Evolutionary conservation across 352 stramenopile genomes (phyloP).

Genomic region (Pythium rhizo-oryzae): DNA sequence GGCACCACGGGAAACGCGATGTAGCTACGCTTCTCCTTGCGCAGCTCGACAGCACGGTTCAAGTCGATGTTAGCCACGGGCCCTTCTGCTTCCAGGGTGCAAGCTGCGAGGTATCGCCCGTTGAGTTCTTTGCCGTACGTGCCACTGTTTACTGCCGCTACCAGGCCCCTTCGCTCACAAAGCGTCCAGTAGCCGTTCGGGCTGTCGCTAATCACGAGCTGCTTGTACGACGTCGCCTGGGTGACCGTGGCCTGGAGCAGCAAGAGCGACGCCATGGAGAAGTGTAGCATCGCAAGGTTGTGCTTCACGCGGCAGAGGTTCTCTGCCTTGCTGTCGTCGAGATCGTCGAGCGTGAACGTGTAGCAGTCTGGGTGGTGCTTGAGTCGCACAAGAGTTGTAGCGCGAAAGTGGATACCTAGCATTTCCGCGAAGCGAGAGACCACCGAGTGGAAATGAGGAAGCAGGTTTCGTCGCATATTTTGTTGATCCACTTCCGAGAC

Average conservation of each 20-base stretch:
- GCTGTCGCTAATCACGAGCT: slow-evolving; percentile 64
- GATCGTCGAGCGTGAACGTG: slow-evolving; percentile 77
- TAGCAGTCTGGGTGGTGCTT: slow-evolving; percentile 62
- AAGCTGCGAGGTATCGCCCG: slow-evolving; percentile 63
- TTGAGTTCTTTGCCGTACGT: slow-evolving; percentile 42
- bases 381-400: slow-evolving; percentile 46
- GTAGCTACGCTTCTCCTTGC: slow-evolving; percentile 59
- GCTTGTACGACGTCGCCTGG: slow-evolving; percentile 81
- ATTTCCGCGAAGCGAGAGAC: slow-evolving; percentile 54
- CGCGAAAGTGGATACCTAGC: slow-evolving; percentile 56
- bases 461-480: slow-evolving; percentile 63
- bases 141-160: slow-evolving; percentile 73
- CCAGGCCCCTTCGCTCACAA: slow-evolving; percentile 77
- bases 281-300: slow-evolving; percentile 86
- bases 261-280: slow-evolving; percentile 87
- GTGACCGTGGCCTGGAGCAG: slow-evolving; percentile 67
- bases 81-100: slow-evolving; percentile 69
- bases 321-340: slow-evolving; percentile 43
- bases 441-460: slow-evolving; percentile 55
- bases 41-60: slow-evolving; percentile 70
- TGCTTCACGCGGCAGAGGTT: slow-evolving; percentile 74
- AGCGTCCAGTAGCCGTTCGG: slow-evolving; percentile 89
- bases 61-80: slow-evolving; percentile 84
- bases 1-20: slow-evolving; percentile 51
- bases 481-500: slow-evolving; percentile 80